Base-by-base conservation (phyloP, 257 asterid species). In the Asclepias syriaca region DNA sequence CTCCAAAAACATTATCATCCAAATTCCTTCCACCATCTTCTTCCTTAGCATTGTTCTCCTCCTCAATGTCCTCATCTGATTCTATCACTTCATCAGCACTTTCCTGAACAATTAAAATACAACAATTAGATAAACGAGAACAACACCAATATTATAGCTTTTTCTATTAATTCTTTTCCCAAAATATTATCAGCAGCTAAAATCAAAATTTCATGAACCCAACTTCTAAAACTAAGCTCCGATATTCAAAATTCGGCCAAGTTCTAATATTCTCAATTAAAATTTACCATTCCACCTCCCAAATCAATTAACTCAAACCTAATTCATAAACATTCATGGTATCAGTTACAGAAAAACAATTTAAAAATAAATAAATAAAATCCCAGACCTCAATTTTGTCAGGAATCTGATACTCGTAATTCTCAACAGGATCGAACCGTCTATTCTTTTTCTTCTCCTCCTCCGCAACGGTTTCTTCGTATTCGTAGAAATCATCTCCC, bases 341-440 rank as follows among this genome's bases (percentile, higher is more conserved):
- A 13, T 21, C 34, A 32, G 19, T 8, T 18, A 9, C 18, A 27
- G 14, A 12, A 59, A 22, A 77, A 48, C 0, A 21, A 32, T 24
- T 37, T 2, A 27, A 3, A 19, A 24, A 56, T 14, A 70, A 3
- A 21, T 24, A 24, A 24, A 24, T 24, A 24, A 24, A 24, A 24
- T 24, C 27, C 27, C 27, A 68, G 11, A 90, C 99, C 99, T 91
- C 81, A 79, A 89, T 91, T 58, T 88, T 82, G 32, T 86, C 83
- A 68, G 97, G 93, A 69, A 91, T 95, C 84, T 91, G 95, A 37
- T 75, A 92, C 73, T 91, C 82, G 8, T 77, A 88, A 73, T 94
- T 94, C 1, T 88, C 93, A 68, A 94, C 95, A 22, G 87, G 76
- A 60, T 91, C 99, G 54, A 82, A 94, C 18, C 97, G 87, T 79